Evolutionary conservation across 495 filamentous ascomycete species (phyloP).

Genomic region (Aspergillus leporis): DNA sequence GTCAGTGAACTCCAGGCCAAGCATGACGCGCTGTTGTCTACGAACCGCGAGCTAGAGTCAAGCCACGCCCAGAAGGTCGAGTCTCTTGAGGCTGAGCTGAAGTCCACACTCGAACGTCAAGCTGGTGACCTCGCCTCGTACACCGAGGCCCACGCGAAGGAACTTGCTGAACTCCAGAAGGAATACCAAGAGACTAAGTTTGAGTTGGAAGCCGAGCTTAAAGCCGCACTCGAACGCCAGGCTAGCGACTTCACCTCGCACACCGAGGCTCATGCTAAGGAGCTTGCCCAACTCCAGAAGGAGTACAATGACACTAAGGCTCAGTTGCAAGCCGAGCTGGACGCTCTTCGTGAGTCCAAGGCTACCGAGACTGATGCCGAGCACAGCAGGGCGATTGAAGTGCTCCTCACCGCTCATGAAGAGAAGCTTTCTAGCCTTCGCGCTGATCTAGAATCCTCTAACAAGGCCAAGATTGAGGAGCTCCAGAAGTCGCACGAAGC

Average conservation of each 20-base stretch:
- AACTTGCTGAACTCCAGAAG: conserved; percentile 38
- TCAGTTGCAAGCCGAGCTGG: conserved; percentile 37
- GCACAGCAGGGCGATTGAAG: conserved; percentile 46
- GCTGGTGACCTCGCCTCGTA: conserved; percentile 35
- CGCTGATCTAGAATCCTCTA: conserved; percentile 38
- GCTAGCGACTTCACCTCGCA: conserved; percentile 33
- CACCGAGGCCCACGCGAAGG: conserved; percentile 32
- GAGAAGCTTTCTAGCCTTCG: conserved; percentile 38
- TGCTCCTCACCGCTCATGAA: conserved; percentile 47
- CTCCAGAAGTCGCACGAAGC: conserved; percentile 42
- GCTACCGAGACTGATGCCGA: conserved; percentile 42
- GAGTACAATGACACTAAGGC: conserved; percentile 35
- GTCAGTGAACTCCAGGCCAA: conserved; percentile 41
- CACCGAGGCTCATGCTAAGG: conserved; percentile 32
- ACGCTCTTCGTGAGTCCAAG: conserved; percentile 32
- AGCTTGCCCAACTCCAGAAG: conserved; percentile 38
- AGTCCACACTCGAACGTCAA: conserved; percentile 32
- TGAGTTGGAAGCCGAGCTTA: conserved; percentile 33
- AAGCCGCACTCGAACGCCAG: conserved; percentile 32
- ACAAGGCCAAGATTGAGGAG: conserved; percentile 39
- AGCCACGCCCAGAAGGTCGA: conserved; percentile 35
- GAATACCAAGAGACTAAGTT: conserved; percentile 34
- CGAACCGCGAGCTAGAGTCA: conserved; percentile 36
- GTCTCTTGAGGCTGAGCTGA: conserved; percentile 39
- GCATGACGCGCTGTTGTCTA: conserved; percentile 38